These are phyloP conservation scores for Pythium diclinum DNA, from an alignment of 352 stramenopile species.

Conservation along the genomic window DNA sequence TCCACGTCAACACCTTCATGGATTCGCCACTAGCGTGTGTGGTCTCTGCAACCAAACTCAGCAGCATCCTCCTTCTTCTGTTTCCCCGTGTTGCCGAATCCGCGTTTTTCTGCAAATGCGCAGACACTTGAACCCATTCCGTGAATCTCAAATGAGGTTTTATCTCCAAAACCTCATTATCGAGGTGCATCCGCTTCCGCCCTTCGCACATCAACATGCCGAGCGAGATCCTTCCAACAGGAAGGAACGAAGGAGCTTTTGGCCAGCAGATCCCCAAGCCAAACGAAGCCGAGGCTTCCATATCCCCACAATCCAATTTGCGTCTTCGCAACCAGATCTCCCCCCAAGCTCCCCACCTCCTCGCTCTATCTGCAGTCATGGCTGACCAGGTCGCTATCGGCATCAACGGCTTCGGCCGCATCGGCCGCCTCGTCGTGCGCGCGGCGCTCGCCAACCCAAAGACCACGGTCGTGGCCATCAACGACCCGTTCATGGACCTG, in stretches of 20 bases:
- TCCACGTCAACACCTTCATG: neutral
- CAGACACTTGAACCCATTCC: neutral
- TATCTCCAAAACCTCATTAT: constrained; percentile 18
- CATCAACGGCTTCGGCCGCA: constrained; percentile 59
- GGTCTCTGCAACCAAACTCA: constrained; percentile 7
- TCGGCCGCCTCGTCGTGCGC: constrained; percentile 46
- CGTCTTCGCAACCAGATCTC: constrained; percentile 17
- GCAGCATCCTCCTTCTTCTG: constrained; percentile 4
- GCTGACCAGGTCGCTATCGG: constrained; percentile 42
- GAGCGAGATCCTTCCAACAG: neutral
- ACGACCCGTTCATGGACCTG: constrained; percentile 61
- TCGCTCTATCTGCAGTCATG: constrained; percentile 21
- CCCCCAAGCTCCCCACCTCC: neutral
- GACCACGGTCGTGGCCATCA: constrained; percentile 50
- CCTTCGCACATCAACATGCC: constrained; percentile 22
- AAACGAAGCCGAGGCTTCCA: neutral
- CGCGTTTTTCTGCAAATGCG: constrained; percentile 25
- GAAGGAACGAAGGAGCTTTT: constrained; percentile 2
- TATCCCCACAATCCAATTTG: constrained; percentile 38
- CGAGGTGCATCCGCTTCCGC: constrained; percentile 10
- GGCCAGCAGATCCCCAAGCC: neutral
- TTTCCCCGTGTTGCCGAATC: neutral
- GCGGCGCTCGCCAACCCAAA: constrained; percentile 52
- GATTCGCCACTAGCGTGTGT: neutral
- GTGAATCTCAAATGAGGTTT: constrained; percentile 19